Base-by-base conservation (phyloP, 371 early-diverging fungal genomes). In the Mortierella sp. region DNA sequence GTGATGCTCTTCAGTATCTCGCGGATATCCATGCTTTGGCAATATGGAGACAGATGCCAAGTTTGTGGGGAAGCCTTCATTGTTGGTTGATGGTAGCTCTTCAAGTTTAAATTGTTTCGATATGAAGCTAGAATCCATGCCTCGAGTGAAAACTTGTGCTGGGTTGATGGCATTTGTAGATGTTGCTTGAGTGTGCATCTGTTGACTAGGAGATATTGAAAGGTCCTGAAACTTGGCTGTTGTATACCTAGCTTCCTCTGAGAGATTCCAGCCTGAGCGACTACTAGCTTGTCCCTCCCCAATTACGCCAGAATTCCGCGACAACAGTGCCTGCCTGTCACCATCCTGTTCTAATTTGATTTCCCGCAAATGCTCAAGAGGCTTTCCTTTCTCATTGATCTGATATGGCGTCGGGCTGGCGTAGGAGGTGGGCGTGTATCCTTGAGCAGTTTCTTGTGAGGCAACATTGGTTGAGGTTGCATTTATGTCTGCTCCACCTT, bases 151-250 rank as follows among this genome's bases (percentile, higher is more conserved):
- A 28, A 54, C 28, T 26, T 13, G 29, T 23, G 31, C 10, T 26
- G 12, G 4, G 4, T 6, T 26, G 10, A 28, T 29, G 29, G 55
- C 23, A 29, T 15, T 13, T 15, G 15, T 22, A 37, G 8, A 34
- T 15, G 61, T 26, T 58, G 26, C 2, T 26, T 60, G 68, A 7
- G 12, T 8, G 15, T 47, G 23, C 23, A n/a, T 8, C 22, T 56
- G 37, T 53, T 54, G 64, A 37, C 9, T n/a, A 2, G 68, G 19
- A 37, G 66, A 58, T 55, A 70, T 62, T 15, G 63, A 55, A 42
- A 70, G 62, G 43, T 63, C 70, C 19, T 45, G 55, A 29, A 70
- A 57, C 28, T 61, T 70, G 31, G 31, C 22, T 2, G 64, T 64
- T 17, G 68, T 43, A n/a, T 49, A 61, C 28, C 17, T 67, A 3